Percentiles rank a stretch among this genome's conserved stretches.
Evolutionary conservation across 208 protist species (phyloP).

Genomic region (Crithidia mellificae): DNA sequence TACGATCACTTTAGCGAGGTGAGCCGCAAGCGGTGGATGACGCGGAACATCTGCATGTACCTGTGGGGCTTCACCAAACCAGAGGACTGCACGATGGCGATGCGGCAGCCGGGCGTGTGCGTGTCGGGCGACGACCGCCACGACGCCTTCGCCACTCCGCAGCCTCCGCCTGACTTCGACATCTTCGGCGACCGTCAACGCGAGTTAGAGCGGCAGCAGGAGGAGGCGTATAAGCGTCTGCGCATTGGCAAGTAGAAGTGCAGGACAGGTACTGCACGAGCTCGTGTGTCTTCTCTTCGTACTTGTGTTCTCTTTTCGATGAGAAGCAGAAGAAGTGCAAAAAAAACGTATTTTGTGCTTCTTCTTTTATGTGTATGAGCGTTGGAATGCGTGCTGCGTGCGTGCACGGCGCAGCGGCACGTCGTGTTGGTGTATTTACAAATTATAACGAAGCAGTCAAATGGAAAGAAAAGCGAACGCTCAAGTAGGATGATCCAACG

Average conservation of each 20-base stretch:
- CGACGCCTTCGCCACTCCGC: constrained; percentile 61
- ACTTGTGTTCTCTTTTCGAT: not conserved
- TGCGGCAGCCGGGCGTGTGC: constrained; percentile 70
- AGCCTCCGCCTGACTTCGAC: constrained; percentile 66
- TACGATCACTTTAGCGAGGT: constrained; percentile 59
- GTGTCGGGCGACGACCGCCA: constrained; percentile 76
- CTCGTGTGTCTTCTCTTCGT: not conserved
- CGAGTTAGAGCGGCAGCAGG: constrained; percentile 36
- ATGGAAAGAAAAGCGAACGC: not conserved
- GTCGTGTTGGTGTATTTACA: not conserved
- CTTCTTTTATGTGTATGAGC: not conserved
- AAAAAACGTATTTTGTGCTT: too few species aligned
- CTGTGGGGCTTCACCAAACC: constrained; percentile 76
- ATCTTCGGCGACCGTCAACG: constrained; percentile 77
- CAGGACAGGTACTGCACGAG: not conserved
- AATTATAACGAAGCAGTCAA: not conserved
- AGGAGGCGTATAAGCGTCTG: constrained; percentile 25
- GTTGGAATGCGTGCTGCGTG: not conserved
- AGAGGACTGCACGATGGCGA: constrained; percentile 61
- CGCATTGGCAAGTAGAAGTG: constrained; percentile 18
- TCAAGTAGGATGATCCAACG: too few species aligned
- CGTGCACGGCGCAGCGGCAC: not conserved
- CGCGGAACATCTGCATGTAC: constrained; percentile 68
- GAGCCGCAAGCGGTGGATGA: constrained; percentile 70
- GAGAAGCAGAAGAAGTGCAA: too few species aligned